These are phyloP conservation scores for Apostasia shenzhenica DNA, from an alignment of 106 monocot genomes.

Conservation along the genomic window DNA sequence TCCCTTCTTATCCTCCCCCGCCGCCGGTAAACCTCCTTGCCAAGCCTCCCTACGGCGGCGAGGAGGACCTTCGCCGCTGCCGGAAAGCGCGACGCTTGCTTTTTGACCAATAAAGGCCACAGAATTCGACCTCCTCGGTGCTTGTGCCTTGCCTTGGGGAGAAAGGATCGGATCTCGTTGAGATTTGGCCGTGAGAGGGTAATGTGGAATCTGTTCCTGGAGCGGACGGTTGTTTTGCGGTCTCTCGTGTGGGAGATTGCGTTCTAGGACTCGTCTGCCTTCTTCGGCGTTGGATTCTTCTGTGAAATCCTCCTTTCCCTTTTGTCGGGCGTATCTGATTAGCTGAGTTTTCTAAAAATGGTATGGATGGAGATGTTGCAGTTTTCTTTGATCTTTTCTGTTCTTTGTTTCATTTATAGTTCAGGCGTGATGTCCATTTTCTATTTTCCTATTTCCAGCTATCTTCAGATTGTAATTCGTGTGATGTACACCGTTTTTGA, in stretches of 20 bases:
- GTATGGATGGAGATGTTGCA: constrained; percentile 1
- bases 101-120: neutral
- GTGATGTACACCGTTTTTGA: neutral
- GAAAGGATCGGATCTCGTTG: constrained; percentile 3
- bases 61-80: neutral
- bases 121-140: neutral
- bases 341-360: constrained; percentile 2
- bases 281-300: neutral
- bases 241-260: neutral
- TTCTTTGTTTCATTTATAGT: neutral
- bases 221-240: neutral
- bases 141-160: constrained; percentile 6
- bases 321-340: neutral
- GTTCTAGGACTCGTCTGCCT: neutral
- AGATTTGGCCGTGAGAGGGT: constrained; percentile 2
- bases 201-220: constrained; percentile 8
- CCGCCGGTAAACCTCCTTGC: neutral
- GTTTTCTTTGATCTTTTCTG: neutral
- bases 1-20: neutral
- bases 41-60: neutral
- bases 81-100: neutral
- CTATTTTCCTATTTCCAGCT: neutral
- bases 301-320: neutral
- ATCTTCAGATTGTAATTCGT: neutral
- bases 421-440: neutral